These are phyloP conservation scores for Globisporangium yorkense DNA, from an alignment of 352 stramenopile genomes.

Conservation along the genomic window DNA sequence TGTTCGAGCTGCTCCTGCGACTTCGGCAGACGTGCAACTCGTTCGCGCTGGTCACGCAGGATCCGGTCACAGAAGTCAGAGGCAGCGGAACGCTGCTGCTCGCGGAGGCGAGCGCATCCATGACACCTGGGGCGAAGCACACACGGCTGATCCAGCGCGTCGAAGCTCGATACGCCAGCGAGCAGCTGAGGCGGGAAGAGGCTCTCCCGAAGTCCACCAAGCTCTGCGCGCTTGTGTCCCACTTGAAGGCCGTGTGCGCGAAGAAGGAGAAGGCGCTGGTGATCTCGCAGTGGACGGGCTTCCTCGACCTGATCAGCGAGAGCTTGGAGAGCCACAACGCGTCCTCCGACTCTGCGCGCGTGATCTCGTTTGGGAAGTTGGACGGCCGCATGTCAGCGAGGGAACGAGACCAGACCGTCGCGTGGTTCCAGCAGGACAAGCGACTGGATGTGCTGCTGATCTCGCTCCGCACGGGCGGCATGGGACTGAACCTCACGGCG, in stretches of 20 bases:
- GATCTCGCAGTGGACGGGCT: constrained; percentile 87
- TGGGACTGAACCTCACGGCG: constrained; percentile 91
- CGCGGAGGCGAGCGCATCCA: constrained; percentile 13
- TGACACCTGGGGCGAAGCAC: constrained; percentile 4
- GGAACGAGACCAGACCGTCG: constrained; percentile 56
- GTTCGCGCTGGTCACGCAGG: constrained; percentile 49
- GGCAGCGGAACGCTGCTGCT: constrained; percentile 20
- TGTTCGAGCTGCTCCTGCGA: constrained; percentile 86
- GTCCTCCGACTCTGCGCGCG: constrained; percentile 1
- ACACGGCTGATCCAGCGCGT: constrained; percentile 24
- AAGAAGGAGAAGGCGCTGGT: constrained; percentile 60
- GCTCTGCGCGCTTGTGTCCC: constrained; percentile 42
- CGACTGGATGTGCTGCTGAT: constrained; percentile 83
- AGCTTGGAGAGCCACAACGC: constrained; percentile 32
- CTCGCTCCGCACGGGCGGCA: constrained; percentile 80
- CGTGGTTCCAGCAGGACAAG: constrained; percentile 50
- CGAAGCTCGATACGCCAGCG: constrained; percentile 7
- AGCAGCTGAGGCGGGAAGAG: not conserved
- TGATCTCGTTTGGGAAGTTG: constrained; percentile 43
- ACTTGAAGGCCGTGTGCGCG: constrained; percentile 39
- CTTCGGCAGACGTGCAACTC: constrained; percentile 83
- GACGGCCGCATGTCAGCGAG: constrained; percentile 57
- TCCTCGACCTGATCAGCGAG: constrained; percentile 71
- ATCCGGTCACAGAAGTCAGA: constrained; percentile 37
- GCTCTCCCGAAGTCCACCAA: constrained; percentile 50